Evolutionary conservation across 192 early-diverging fungal genomes (phyloP).

Genomic region (Rhizophlyctis rosea): DNA sequence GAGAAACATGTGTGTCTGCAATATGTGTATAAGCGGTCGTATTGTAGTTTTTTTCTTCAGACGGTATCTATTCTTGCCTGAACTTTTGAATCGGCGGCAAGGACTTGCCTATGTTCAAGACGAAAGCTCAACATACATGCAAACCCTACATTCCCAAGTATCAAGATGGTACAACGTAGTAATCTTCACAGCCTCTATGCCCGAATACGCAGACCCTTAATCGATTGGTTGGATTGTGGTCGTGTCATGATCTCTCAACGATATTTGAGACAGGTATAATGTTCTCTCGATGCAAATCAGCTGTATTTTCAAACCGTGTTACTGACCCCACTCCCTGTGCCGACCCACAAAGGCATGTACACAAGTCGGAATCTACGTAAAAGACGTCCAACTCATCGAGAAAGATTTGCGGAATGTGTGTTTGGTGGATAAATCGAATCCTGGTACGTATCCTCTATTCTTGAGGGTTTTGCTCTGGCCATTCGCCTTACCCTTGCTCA

Average conservation of each 20-base stretch:
- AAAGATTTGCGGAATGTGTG: conserved; percentile 76
- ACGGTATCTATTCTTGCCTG: conserved; percentile 56
- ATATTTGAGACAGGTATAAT: conserved; percentile 74
- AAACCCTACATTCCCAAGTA: no score
- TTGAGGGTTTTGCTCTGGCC: no score
- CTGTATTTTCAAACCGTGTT: no score
- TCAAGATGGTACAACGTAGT: conserved; percentile 92
- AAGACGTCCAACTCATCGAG: conserved; percentile 72
- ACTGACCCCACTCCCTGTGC: conserved; percentile 59
- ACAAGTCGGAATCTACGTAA: no score
- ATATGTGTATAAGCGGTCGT: conserved; percentile 87
- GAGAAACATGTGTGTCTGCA: conserved; percentile 80
- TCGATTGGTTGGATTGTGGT: conserved; percentile 80
- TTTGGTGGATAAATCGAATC: conserved; percentile 80
- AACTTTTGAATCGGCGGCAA: no score
- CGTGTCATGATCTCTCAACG: conserved; percentile 65
- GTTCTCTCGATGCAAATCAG: neutral
- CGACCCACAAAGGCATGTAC: no score
- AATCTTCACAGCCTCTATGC: conserved; percentile 87
- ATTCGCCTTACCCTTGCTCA: no score
- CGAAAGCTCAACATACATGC: no score
- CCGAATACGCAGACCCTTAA: conserved; percentile 92
- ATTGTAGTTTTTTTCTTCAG: conserved; percentile 79
- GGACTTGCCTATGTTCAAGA: no score
- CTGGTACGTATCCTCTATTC: conserved; percentile 48